A percentile compares a stretch with the other conserved stretches of the same genome.
Conservation (phyloP, 768 basidiomycete genomes). For the Rhodotorula sphaerocarpa region DNA sequence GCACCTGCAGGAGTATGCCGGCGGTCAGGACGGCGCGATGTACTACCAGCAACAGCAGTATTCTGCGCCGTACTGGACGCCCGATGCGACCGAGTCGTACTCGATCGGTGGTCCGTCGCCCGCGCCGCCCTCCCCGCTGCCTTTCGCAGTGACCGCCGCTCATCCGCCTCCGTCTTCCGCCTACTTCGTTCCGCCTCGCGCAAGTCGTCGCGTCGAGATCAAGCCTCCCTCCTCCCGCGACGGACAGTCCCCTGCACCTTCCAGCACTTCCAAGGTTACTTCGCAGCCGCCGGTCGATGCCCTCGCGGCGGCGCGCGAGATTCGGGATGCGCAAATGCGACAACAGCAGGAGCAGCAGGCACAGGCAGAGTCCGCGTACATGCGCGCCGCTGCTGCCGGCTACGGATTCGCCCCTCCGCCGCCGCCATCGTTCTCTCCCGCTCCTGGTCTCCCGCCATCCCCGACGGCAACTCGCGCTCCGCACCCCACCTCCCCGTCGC, state of each 20-base stretch:
- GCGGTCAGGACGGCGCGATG: not conserved
- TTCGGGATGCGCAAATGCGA: not conserved
- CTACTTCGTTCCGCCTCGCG: conserved; percentile 32
- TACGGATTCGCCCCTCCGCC: too few relatives aligned
- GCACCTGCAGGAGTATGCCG: conserved; percentile 15
- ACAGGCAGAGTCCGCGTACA: not conserved
- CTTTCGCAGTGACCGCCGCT: not conserved
- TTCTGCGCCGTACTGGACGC: conserved; percentile 1
- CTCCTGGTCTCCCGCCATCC: not conserved
- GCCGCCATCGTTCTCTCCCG: conserved; percentile 4
- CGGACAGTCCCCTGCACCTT: conserved; percentile 15
- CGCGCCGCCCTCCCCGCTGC: conserved; percentile 22
- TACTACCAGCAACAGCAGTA: conserved; percentile 22
- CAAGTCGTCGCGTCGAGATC: conserved; percentile 27
- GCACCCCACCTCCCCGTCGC: too few relatives aligned
- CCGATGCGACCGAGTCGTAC: not conserved
- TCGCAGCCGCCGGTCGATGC: not conserved
- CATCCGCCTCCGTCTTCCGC: conserved; percentile 3
- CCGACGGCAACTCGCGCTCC: not conserved
- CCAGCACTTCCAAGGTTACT: not conserved
- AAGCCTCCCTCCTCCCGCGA: conserved; percentile 20
- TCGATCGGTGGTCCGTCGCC: conserved; percentile 4
- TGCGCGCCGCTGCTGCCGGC: too few relatives aligned
- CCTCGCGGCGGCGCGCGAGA: not conserved
- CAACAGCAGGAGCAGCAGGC: not conserved